These are phyloP conservation scores for Dictyostelium discoideum DNA, from an alignment of 78 protist genomes.

Conservation along the genomic window dicty_2.7 NC_007091.3:4404501-4405000, in stretches of 20 bases:
- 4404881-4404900: not conserved
- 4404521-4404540: not conserved
- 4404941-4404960: not conserved
- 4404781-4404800: not conserved
- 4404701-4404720: conserved; percentile 9
- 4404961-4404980: not conserved
- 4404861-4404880: conserved; percentile 14
- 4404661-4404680: not conserved
- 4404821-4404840: conserved; percentile 5
- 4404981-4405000: not conserved
- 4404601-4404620: not conserved
- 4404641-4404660: not conserved
- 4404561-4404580: not conserved
- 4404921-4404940: not conserved
- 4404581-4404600: not conserved
- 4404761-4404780: not conserved
- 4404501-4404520: not conserved
- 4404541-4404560: not conserved
- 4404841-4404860: conserved; percentile 5
- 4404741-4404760: not conserved
- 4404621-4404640: too few species aligned
- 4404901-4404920: not conserved
- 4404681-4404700: not conserved
- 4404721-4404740: not conserved
- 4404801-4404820: conserved; percentile 8